Base-by-base conservation (phyloP, 169 alveolate species). In the Toxoplasma gondii region DNA sequence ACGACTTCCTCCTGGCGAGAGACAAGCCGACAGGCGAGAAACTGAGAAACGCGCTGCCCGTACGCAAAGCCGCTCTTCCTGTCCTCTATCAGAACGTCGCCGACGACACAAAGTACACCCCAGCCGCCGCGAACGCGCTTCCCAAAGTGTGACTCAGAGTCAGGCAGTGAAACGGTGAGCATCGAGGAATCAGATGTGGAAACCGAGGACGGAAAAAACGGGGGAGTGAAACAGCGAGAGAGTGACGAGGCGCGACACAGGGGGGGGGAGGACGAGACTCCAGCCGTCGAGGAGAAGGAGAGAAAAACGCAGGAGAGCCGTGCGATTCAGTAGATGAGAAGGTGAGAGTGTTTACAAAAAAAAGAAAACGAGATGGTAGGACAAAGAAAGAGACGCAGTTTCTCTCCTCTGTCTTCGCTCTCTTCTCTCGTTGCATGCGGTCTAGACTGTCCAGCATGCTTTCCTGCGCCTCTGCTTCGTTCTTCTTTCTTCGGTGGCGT, bases 61-160 rank as follows among this genome's bases (percentile, higher is more conserved):
- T n/a, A 9, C 43, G 12, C 27, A n/a, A 27, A 16, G 24, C 84
- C n/a, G 39, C 84, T 16, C 39, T 4, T 24, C 81, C 84, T 10
- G n/a, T 74, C 24, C 84, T 74, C 44, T 74, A 74, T n/a, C 49
- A 74, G n/a, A 74, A 74, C 84, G 84, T 74, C 44, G 84, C 84
- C 1, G 84, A 74, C 44, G 84, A 74, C 44, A 74, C 84, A n/a
- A 74, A 74, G 44, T n/a, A 74, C 84, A 31, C 84, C 31, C 84
- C 84, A n/a, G 19, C 84, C 17, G 84, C 84, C 12, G 84, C 84
- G 45, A 12, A 31, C 49, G 84, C 84, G 1, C 1, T 12, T n/a
- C 84, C 84, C 1, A 41, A n/a, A 7, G 4, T 31, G 31, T 9
- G 81, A 24, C 19, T 9, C 81, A 10, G 5, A 24, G 12, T 4